Base-by-base conservation (phyloP, 768 basidiomycete species). In the Lactarius psammicola region DNA sequence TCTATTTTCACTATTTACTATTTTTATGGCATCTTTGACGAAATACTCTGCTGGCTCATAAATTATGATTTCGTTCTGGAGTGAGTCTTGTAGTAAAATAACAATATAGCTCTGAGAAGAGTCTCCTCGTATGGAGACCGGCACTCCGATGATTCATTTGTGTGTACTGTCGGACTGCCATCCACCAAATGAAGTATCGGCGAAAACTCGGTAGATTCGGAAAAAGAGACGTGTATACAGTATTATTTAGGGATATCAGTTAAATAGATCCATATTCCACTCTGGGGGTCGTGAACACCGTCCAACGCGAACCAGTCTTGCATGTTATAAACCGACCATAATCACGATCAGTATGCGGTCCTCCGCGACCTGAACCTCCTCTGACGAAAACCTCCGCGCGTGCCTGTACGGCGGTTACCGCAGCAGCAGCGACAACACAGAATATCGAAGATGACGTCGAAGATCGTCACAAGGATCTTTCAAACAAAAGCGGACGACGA, bases 391-490 rank as follows among this genome's bases (percentile, higher is more conserved):
- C 13, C 28, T n/a, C 60, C 28, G 23, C 65, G 60, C 65, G 38
- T 64, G 8, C 53, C 31, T 3, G 64, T 0, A 30, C 70, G 71
- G 31, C 75, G 60, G n/a, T 34, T 42, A 23, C 72, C 51, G 67
- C 62, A 75, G 71, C 62, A 77, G 71, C 77, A 79, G 64, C 74
- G 74, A 71, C 80, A 80, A 72, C 79, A 81, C 15, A 80, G 64
- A 63, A 81, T 78, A 62, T 80, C 88, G 57, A 76, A 65, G 63
- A 89, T 85, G 44, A 86, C 72, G 70, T 88, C 80, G 70, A 87
- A 84, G 64, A 88, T 88, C 0, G 86, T 83, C 11, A 87, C 84
- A 55, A 88, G 79, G 46, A 89, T 76, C 88, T 89, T 68, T 10
- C 0, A 15, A 57, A 26, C 15, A 15, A 3, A 40, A n/a, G n/a